These are phyloP conservation scores for Stagonosporopsis cucurbitacearum DNA, from an alignment of 2,329 filamentous ascomycete species.

Conservation along the genomic window DNA sequence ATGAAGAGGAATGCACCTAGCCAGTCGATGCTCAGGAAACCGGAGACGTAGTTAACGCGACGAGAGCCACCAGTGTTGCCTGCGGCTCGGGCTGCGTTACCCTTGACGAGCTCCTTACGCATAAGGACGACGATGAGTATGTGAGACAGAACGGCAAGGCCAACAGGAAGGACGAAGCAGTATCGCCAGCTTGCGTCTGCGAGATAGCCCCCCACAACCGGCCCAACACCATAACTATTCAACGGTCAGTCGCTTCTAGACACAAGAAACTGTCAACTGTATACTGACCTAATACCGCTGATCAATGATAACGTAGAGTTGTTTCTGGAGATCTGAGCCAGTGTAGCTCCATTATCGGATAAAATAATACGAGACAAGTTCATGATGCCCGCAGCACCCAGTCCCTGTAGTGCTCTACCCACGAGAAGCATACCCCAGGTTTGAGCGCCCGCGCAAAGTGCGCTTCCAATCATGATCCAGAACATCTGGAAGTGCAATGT, in stretches of 20 bases:
- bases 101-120: conserved; percentile 64
- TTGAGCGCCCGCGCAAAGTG: conserved; percentile 66
- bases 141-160: conserved; percentile 54
- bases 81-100: conserved; percentile 47
- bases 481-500: conserved; percentile 64
- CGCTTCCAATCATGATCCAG: conserved; percentile 61
- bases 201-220: conserved; percentile 66
- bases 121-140: conserved; percentile 64
- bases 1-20: conserved; percentile 45
- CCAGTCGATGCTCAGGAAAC: conserved; percentile 56
- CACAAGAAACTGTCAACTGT: no score
- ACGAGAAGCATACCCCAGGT: conserved; percentile 67
- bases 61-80: conserved; percentile 38
- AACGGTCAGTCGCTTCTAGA: neutral
- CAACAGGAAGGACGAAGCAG: conserved; percentile 64
- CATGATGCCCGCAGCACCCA: conserved; percentile 66
- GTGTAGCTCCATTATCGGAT: conserved; percentile 65
- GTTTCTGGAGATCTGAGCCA: conserved; percentile 77
- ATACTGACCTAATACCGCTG: conserved; percentile 56
- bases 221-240: conserved; percentile 63
- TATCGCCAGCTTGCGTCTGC: conserved; percentile 67
- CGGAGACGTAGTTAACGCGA: conserved; percentile 43
- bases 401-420: conserved; percentile 68
- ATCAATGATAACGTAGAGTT: conserved; percentile 68
- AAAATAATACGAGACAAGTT: conserved; percentile 68